Evolutionary conservation across 495 filamentous ascomycete species (phyloP), one percentile per base, ranked within the genome.

Genomic region (Penicillium cataractarum): DNA sequence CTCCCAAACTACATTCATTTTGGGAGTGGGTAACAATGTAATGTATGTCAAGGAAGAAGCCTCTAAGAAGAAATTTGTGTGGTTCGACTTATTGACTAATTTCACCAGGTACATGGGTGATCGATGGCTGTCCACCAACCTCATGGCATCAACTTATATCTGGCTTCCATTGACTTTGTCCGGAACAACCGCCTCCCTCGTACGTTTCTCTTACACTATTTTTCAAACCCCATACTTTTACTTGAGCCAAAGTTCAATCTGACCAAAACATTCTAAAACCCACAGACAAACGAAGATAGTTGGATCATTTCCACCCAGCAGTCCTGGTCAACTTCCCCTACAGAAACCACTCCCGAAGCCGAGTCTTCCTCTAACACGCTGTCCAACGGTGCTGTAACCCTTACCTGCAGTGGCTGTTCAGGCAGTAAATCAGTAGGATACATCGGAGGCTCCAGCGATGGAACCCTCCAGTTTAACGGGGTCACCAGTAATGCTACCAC

Each of bases 31-130:
- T 8, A 12, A 26, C 2, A 52, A 52, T 21, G 49, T 52, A 8
- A 52, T 52, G 49, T 52, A 52, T 52, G 49, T 32, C 29, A 1
- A 39, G 35, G 6, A 4, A 3, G 17, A 19, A 51, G 31, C 2
- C 49, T 7, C 31, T 21, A 15, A 44, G 40, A 4, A 44, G 7
- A 10, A 15, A 15, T 31, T 31, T 7, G 2, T 22, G 6, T 21
- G 2, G 40, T 44, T 10, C 22, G n/a, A 22, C 10, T 12, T 15
- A 6, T 46, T 22, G 12, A 19, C 49, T 52, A n/a, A 52, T n/a
- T n/a, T 9, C 49, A 48, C 70, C 49, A 85, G 86, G 57, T 90
- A 89, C 72, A 83, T 90, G 77, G 87, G 88, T 52, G 88, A 90
- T 72, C 79, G 88, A 6, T 90, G 88, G 88, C 66, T 83, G 2